Percentiles rank a stretch among this genome's conserved stretches.
Evolutionary conservation across 129 eudicot species (phyloP).

Genomic region (Ambrosia artemisiifolia): DNA sequence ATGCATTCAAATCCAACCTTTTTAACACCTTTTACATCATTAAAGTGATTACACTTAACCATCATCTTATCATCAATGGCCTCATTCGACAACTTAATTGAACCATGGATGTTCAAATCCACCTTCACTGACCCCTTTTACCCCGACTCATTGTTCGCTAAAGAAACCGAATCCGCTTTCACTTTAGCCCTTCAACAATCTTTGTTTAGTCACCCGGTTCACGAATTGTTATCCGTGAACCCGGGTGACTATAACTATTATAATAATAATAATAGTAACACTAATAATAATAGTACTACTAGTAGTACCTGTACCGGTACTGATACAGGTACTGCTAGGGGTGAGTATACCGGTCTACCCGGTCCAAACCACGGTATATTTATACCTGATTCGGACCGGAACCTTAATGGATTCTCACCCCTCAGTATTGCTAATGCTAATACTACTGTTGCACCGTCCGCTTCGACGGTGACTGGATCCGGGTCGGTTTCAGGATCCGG

Average conservation of each 20-base stretch:
- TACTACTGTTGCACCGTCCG: slow-evolving; percentile 30
- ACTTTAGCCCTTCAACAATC: slow-evolving; percentile 66
- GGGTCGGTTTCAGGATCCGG: slow-evolving; percentile 37
- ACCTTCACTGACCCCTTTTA: slow-evolving; percentile 52
- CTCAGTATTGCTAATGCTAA: too few species aligned
- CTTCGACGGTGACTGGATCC: slow-evolving; percentile 33
- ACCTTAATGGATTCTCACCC: too few species aligned
- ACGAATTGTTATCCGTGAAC: not conserved
- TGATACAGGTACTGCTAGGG: too few species aligned
- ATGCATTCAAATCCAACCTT: not conserved
- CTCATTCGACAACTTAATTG: slow-evolving; percentile 56
- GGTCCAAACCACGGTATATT: too few species aligned
- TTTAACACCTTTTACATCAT: not conserved
- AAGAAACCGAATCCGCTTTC: slow-evolving; percentile 56
- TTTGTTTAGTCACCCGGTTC: slow-evolving; percentile 4
- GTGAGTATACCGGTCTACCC: too few species aligned
- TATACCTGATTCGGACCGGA: too few species aligned
- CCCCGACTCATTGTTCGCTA: slow-evolving; percentile 53
- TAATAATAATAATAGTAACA: too few species aligned
- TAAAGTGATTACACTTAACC: too few species aligned
- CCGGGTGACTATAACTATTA: not conserved
- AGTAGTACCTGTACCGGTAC: too few species aligned
- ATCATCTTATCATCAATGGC: slow-evolving; percentile 35
- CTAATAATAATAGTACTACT: too few species aligned
- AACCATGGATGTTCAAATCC: slow-evolving; percentile 69